Percentiles rank a stretch among this genome's conserved stretches.
These are phyloP conservation scores for Pythium plurisporium DNA, from an alignment of 352 stramenopile species.

Conservation along the genomic window DNA sequence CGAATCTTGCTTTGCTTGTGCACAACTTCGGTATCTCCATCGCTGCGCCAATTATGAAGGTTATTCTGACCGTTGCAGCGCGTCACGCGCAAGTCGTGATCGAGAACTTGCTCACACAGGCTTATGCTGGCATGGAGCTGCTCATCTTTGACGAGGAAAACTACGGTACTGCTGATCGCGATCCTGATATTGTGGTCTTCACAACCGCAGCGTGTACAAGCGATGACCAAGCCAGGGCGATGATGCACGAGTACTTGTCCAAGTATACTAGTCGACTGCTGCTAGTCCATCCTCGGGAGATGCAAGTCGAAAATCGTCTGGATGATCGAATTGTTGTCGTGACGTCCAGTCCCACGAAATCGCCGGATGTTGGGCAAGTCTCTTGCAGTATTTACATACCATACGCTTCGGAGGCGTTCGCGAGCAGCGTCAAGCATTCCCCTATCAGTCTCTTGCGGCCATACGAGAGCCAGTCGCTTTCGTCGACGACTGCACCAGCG, in stretches of 20 bases:
- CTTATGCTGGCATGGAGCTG: slow-evolving; percentile 25
- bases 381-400: slow-evolving; percentile 13
- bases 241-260: not conserved
- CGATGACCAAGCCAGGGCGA: not conserved
- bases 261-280: slow-evolving; percentile 13
- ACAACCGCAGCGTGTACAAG: slow-evolving; percentile 13
- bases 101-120: slow-evolving; percentile 29
- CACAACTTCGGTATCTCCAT: slow-evolving; percentile 14
- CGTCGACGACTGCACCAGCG: not conserved
- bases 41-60: not conserved
- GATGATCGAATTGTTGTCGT: slow-evolving; percentile 1
- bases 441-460: slow-evolving; percentile 27
- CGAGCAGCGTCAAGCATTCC: slow-evolving; percentile 17
- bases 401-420: slow-evolving; percentile 41
- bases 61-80: not conserved
- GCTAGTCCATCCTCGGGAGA: slow-evolving; percentile 6
- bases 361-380: not conserved
- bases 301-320: slow-evolving; percentile 6
- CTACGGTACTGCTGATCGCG: slow-evolving; percentile 2
- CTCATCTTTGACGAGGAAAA: slow-evolving; percentile 24
- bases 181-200: slow-evolving; percentile 40
- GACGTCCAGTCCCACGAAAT: not conserved
- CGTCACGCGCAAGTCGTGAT: slow-evolving; percentile 5
- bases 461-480: not conserved
- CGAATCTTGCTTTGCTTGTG: not conserved